Conservation (phyloP, 2,329 filamentous ascomycete species). For the Zalaria obscura region DNA sequence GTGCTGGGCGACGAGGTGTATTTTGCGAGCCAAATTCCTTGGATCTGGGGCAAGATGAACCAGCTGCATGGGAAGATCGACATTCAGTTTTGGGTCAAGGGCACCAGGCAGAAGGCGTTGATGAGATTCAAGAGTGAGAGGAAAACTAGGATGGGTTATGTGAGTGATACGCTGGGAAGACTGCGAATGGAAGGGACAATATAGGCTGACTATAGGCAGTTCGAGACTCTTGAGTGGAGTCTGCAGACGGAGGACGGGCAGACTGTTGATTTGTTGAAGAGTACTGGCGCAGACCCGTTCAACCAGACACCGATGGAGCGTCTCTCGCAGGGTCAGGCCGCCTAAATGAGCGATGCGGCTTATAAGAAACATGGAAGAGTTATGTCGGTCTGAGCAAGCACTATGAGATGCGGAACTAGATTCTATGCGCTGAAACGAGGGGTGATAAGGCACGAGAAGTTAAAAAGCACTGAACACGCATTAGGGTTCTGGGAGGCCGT, state of each 20-base stretch:
- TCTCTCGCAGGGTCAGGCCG: neutral
- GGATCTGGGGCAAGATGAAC: constrained; percentile 58
- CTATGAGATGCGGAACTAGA: too few relatives aligned
- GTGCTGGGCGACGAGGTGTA: constrained; percentile 60
- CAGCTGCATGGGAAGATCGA: constrained; percentile 85
- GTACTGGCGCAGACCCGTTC: constrained; percentile 50
- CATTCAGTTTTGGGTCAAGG: constrained; percentile 76
- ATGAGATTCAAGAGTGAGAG: constrained; percentile 73
- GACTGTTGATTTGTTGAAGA: constrained; percentile 64
- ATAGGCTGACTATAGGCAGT: constrained; percentile 32
- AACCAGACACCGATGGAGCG: constrained; percentile 8
- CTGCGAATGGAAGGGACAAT: neutral
- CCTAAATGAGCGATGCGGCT: too few relatives aligned
- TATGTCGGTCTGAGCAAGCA: too few relatives aligned
- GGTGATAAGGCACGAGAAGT: too few relatives aligned
- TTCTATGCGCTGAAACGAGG: too few relatives aligned
- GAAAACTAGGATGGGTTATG: constrained; percentile 46
- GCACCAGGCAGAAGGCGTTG: constrained; percentile 52
- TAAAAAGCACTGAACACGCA: too few relatives aligned
- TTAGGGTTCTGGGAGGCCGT: too few relatives aligned
- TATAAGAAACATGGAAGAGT: too few relatives aligned
- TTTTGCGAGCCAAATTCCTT: constrained; percentile 33
- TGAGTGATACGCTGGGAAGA: constrained; percentile 21
- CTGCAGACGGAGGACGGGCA: constrained; percentile 52
- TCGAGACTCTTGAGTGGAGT: constrained; percentile 85